These are phyloP conservation scores for Oldenlandia corymbosa DNA, from an alignment of 257 asterid genomes.

Conservation along the genomic window DNA sequence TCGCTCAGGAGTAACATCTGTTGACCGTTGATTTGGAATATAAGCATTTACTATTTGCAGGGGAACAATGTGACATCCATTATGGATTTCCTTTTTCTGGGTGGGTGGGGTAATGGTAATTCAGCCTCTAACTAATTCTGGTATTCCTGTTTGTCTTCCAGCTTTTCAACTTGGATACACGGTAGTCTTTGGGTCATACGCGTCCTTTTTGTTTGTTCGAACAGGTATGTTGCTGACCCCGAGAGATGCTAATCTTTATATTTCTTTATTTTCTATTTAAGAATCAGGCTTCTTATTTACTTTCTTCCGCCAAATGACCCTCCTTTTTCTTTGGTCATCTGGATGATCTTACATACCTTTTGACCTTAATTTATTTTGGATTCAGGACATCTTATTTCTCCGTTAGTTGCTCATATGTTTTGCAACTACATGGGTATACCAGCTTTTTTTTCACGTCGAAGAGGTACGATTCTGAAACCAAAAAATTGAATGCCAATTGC, in stretches of 20 bases:
- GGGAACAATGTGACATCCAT: not conserved
- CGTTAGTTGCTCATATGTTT: conserved; percentile 80
- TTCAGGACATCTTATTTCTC: conserved; percentile 77
- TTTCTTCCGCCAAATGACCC: not conserved
- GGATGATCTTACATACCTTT: not conserved
- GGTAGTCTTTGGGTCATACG: conserved; percentile 84
- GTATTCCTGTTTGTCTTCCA: conserved; percentile 18
- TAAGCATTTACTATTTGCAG: not conserved
- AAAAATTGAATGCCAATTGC: not conserved
- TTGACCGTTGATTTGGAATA: not conserved
- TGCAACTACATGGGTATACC: conserved; percentile 98
- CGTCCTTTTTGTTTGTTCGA: conserved; percentile 81
- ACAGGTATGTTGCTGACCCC: conserved; percentile 52
- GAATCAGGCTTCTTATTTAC: not conserved
- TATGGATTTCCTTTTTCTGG: not conserved
- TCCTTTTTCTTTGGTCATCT: conserved; percentile 1
- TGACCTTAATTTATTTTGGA: conserved; percentile 13
- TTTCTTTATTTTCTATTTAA: not conserved
- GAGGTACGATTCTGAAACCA: conserved; percentile 39
- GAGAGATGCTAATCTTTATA: conserved; percentile 6
- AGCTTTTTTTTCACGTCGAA: conserved; percentile 41
- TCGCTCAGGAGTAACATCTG: not conserved
- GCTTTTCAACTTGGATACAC: conserved; percentile 97
- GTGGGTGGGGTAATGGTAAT: not conserved
- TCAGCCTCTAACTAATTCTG: not conserved